Percentiles rank a stretch among this genome's conserved stretches.
Conservation (phyloP, 305 asterid species). For the Plantago rigida region DNA sequence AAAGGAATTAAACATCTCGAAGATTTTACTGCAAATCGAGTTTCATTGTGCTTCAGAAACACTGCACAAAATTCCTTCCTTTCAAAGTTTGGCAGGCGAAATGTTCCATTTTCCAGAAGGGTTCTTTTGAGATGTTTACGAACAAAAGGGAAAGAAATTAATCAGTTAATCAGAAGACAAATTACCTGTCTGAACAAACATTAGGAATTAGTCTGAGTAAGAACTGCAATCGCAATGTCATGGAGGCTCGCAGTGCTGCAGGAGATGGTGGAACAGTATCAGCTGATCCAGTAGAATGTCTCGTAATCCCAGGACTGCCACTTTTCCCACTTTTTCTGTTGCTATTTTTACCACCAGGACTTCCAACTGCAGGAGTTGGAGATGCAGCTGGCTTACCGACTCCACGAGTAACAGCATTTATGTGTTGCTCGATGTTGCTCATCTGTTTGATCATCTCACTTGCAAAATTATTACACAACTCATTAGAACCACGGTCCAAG, state of each 20-base stretch:
- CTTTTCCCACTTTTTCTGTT: constrained; percentile 67
- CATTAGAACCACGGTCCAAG: constrained; percentile 87
- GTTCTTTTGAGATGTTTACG: too few relatives aligned
- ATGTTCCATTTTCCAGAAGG: too few relatives aligned
- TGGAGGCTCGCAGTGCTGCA: constrained; percentile 81
- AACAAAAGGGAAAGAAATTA: too few relatives aligned
- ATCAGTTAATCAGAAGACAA: not conserved
- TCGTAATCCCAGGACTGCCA: constrained; percentile 67
- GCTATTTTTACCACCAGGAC: constrained; percentile 60
- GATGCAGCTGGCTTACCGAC: constrained; percentile 49
- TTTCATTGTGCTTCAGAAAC: too few relatives aligned
- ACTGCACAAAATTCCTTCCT: too few relatives aligned
- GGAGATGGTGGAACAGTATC: constrained; percentile 89
- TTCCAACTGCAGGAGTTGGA: constrained; percentile 52
- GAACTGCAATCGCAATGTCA: constrained; percentile 90
- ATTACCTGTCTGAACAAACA: constrained; percentile 79
- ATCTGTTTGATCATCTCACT: constrained; percentile 92
- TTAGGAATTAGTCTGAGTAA: constrained; percentile 79
- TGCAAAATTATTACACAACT: constrained; percentile 67
- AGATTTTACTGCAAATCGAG: too few relatives aligned
- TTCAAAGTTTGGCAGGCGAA: too few relatives aligned
- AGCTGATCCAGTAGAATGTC: constrained; percentile 52
- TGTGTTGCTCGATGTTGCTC: constrained; percentile 83
- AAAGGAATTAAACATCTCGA: too few relatives aligned
- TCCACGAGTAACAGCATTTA: constrained; percentile 73